phyloP scores from a whole-genome alignment of 2,329 filamentous ascomycete species.

The Alternaria viburni region DNA sequence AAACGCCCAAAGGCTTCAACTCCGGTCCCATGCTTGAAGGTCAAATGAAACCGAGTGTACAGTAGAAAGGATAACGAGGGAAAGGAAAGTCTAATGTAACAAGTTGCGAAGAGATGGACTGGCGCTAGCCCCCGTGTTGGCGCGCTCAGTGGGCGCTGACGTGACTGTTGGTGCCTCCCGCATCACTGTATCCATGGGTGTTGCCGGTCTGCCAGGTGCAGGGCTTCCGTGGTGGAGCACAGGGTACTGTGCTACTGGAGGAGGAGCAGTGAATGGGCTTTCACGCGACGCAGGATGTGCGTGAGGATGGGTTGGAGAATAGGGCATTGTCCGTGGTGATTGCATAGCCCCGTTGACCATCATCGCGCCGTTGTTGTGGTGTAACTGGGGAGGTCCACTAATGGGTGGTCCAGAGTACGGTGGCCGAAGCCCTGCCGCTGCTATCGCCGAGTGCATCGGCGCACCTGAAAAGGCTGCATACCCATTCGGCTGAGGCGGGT shows the following conservation, averaged over 20 bases:
- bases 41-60: not conserved
- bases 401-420: conserved; percentile 38
- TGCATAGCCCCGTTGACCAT: conserved; percentile 46
- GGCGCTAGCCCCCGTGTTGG: conserved; percentile 51
- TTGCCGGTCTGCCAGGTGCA: conserved; percentile 41
- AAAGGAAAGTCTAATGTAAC: conserved; percentile 46
- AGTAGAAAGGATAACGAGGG: conserved; percentile 7
- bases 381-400: conserved; percentile 39
- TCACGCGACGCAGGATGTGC: conserved; percentile 44
- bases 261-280: conserved; percentile 43
- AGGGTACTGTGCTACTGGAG: conserved; percentile 33
- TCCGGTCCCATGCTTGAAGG: conserved; percentile 26
- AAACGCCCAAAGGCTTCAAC: conserved; percentile 22
- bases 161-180: conserved; percentile 37
- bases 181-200: conserved; percentile 45
- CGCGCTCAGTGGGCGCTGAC: conserved; percentile 36
- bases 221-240: conserved; percentile 42
- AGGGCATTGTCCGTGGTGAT: conserved; percentile 45
- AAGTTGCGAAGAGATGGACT: conserved; percentile 57
- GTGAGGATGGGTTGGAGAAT: conserved; percentile 46
- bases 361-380: conserved; percentile 41
- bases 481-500: conserved; percentile 40
- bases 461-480: conserved; percentile 42
- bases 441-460: conserved; percentile 38
- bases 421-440: conserved; percentile 33